Evolutionary conservation across 139 green algal genomes (phyloP).

Genomic region (Micractinium conductrix): DNA sequence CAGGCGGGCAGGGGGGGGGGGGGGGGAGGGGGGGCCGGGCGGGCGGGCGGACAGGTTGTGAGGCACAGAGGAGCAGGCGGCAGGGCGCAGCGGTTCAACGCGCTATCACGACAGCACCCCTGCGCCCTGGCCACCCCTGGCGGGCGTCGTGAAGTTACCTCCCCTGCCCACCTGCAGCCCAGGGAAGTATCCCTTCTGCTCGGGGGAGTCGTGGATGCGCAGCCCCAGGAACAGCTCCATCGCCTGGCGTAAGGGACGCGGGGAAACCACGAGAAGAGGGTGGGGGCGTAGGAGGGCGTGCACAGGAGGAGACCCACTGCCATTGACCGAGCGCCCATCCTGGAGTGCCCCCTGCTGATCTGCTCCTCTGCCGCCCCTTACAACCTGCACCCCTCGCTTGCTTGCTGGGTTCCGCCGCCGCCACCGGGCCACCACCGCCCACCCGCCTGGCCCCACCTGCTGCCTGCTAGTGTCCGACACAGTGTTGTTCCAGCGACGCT

Average conservation of each 20-base stretch:
- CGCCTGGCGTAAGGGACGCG: not conserved
- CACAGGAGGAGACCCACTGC: not conserved
- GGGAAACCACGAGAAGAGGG: not conserved
- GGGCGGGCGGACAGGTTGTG: not conserved
- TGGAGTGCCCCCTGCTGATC: too few relatives aligned
- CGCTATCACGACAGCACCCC: not conserved
- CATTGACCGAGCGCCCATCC: too few relatives aligned
- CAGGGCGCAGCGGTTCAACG: not conserved
- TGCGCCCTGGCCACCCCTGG: not conserved
- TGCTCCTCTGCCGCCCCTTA: too few relatives aligned
- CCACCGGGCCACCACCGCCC: not conserved
- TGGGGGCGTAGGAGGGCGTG: not conserved
- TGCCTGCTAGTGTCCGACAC: conserved; percentile 57
- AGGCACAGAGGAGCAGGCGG: not conserved
- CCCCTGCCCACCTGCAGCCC: not conserved
- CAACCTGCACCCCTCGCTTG: too few relatives aligned
- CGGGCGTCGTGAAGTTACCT: not conserved
- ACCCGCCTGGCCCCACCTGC: conserved; percentile 17
- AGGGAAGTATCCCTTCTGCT: conserved; percentile 26
- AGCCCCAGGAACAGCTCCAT: conserved; percentile 90
- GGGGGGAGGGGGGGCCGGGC: not conserved
- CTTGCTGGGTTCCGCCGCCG: too few relatives aligned
- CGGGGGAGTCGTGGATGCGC: conserved; percentile 22
- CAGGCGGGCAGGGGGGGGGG: not conserved
- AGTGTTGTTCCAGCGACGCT: conserved; percentile 81